Evolutionary conservation across 805 yeast species (phyloP).

Genomic region (Hanseniaspora opuntiae): DNA sequence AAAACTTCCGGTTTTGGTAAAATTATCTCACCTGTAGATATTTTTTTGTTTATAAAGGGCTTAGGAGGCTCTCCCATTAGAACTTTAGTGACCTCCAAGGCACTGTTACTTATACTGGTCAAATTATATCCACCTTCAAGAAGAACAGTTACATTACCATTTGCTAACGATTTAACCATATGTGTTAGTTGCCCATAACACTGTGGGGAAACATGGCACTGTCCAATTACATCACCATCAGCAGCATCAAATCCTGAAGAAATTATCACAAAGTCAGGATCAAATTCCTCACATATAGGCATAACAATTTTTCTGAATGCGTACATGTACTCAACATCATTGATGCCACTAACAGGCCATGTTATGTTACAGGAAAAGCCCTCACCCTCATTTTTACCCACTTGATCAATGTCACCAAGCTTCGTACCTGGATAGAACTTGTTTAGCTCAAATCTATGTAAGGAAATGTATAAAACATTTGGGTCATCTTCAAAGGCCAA

Average conservation of each 20-base stretch:
- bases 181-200: slow-evolving; percentile 97
- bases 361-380: slow-evolving; percentile 86
- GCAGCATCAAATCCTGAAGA: slow-evolving; percentile 98
- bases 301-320: slow-evolving; percentile 76
- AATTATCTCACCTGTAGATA: slow-evolving; percentile 15
- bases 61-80: slow-evolving; percentile 93
- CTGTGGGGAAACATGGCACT: slow-evolving; percentile 87
- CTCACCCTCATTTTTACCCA: slow-evolving; percentile 74
- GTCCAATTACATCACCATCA: slow-evolving; percentile 93
- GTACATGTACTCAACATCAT: slow-evolving; percentile 88
- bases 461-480: slow-evolving; percentile 74
- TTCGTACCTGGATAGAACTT: slow-evolving; percentile 87
- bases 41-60: slow-evolving; percentile 37
- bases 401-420: slow-evolving; percentile 67
- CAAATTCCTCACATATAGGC: slow-evolving; percentile 79
- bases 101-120: slow-evolving; percentile 80
- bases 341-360: slow-evolving; percentile 84
- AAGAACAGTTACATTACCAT: slow-evolving; percentile 77
- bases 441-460: slow-evolving; percentile 87
- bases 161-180: slow-evolving; percentile 71
- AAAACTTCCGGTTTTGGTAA: slow-evolving; percentile 67
- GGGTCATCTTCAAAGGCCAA: slow-evolving; percentile 81
- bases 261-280: slow-evolving; percentile 83
- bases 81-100: slow-evolving; percentile 81
- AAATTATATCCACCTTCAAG: slow-evolving; percentile 94